phyloP scores from a whole-genome alignment of 768 basidiomycete species.

The Mycena venus region DNA sequence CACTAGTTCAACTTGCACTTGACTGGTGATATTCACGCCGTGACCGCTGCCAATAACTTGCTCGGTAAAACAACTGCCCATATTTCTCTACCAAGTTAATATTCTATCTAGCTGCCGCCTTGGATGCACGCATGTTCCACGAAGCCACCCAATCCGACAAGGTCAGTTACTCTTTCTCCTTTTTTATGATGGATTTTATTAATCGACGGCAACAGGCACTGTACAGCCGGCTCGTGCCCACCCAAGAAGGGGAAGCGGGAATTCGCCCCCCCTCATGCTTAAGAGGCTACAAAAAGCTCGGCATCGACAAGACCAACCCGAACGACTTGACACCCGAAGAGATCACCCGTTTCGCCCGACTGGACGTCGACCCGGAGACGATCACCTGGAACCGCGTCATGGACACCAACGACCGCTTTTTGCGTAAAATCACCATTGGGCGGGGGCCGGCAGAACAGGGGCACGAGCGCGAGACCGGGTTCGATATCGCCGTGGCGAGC shows the following conservation, averaged over 20 bases:
- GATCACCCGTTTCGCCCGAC: constrained; percentile 87
- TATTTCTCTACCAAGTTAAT: constrained; percentile 13
- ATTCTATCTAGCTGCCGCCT: constrained; percentile 81
- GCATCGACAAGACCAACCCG: constrained; percentile 94
- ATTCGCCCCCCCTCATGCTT: constrained; percentile 96
- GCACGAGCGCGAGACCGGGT: constrained; percentile 89
- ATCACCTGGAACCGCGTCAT: constrained; percentile 99
- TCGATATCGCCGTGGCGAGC: constrained; percentile 97
- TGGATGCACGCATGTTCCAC: constrained; percentile 98
- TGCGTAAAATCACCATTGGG: constrained; percentile 95
- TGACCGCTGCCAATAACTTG: constrained; percentile 97
- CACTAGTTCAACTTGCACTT: constrained; percentile 92
- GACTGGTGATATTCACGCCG: constrained; percentile 98
- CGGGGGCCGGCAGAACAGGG: constrained; percentile 92
- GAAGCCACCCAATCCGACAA: constrained; percentile 97
- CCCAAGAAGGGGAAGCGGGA: constrained; percentile 95
- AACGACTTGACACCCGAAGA: constrained; percentile 94
- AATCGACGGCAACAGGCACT: constrained; percentile 65
- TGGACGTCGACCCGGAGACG: constrained; percentile 91
- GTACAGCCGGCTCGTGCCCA: constrained; percentile 91
- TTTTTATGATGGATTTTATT: not conserved
- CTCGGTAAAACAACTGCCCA: constrained; percentile 66
- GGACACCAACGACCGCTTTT: constrained; percentile 97
- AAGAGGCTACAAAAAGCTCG: constrained; percentile 95
- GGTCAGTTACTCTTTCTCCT: constrained; percentile 57